Evolutionary conservation across 1,139 yeast species (phyloP).

Genomic region (Blastobotrys buckinghamii): DNA sequence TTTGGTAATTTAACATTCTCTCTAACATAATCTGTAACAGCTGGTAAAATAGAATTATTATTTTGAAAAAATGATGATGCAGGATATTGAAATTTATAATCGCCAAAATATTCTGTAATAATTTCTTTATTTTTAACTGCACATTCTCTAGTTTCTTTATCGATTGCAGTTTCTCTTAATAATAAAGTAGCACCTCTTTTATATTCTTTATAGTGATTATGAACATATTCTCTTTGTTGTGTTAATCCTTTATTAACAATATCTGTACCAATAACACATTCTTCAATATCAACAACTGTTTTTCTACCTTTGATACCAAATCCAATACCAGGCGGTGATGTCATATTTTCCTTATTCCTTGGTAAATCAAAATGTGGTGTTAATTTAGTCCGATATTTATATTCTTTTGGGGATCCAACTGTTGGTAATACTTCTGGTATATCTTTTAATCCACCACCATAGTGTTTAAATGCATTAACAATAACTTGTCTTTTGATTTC

Average conservation of each 20-base stretch:
- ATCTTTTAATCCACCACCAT: conserved; percentile 47
- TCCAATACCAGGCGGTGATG: conserved; percentile 67
- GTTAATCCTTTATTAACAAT: conserved; percentile 68
- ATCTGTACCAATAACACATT: conserved; percentile 81
- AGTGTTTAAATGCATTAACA: conserved; percentile 71
- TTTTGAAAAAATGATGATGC: conserved; percentile 97
- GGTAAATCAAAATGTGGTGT: conserved; percentile 95
- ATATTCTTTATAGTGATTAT: conserved; percentile 44
- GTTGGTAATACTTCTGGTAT: conserved; percentile 63
- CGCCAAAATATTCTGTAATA: conserved; percentile 71
- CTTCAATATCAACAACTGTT: conserved; percentile 83
- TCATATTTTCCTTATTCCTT: conserved; percentile 35
- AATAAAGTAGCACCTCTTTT: conserved; percentile 85
- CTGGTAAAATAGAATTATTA: conserved; percentile 83
- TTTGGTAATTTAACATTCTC: conserved; percentile 51
- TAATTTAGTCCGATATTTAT: conserved; percentile 78
- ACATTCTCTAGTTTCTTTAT: conserved; percentile 36
- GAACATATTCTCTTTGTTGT: conserved; percentile 59
- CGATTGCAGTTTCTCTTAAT: conserved; percentile 60
- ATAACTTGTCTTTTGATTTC: conserved; percentile 68
- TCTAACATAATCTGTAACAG: conserved; percentile 73
- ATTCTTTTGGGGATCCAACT: conserved; percentile 72
- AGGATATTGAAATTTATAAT: conserved; percentile 69
- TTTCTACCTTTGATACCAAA: conserved; percentile 80
- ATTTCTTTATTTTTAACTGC: conserved; percentile 69